Conservation (phyloP, 495 filamentous ascomycete species). For the Oidiodendron maius region DNA sequence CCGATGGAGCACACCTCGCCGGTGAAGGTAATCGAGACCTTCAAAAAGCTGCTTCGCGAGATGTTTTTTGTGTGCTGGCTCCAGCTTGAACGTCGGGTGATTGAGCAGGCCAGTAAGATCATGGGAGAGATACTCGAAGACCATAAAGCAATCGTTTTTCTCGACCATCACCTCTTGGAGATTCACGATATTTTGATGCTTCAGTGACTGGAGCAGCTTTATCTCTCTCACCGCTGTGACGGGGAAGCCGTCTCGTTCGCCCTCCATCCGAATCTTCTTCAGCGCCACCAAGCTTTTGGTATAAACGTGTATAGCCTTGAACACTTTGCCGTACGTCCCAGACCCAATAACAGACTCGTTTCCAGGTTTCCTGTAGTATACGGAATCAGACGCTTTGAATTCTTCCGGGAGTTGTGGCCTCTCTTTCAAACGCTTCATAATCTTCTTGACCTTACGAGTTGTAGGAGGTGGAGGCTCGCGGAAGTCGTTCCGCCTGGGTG, state of each 20-base stretch:
- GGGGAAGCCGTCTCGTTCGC: constrained; percentile 94
- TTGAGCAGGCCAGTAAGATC: constrained; percentile 86
- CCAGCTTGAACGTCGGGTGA: constrained; percentile 86
- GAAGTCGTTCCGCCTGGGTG: constrained; percentile 26
- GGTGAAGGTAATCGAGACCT: constrained; percentile 90
- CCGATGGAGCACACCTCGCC: constrained; percentile 86
- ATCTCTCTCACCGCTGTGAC: constrained; percentile 96
- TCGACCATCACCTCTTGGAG: constrained; percentile 97
- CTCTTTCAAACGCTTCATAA: constrained; percentile 63
- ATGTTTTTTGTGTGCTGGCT: constrained; percentile 85
- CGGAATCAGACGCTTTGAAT: constrained; percentile 70
- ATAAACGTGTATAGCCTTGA: constrained; percentile 95
- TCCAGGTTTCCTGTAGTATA: constrained; percentile 86
- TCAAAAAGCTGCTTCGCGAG: constrained; percentile 91
- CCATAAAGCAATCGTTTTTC: constrained; percentile 98
- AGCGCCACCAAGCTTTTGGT: constrained; percentile 86
- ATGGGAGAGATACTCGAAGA: constrained; percentile 97
- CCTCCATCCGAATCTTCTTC: constrained; percentile 93
- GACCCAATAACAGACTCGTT: constrained; percentile 93
- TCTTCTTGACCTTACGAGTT: constrained; percentile 59
- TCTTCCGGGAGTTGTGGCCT: constrained; percentile 65
- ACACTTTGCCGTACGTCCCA: constrained; percentile 95
- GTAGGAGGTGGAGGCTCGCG: constrained; percentile 35
- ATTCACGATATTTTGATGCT: constrained; percentile 83
- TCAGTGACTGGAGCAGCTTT: constrained; percentile 91